Evolutionary conservation across 73 alveolate genomes (phyloP).

Genomic region (Tetrahymena elliotti): DNA sequence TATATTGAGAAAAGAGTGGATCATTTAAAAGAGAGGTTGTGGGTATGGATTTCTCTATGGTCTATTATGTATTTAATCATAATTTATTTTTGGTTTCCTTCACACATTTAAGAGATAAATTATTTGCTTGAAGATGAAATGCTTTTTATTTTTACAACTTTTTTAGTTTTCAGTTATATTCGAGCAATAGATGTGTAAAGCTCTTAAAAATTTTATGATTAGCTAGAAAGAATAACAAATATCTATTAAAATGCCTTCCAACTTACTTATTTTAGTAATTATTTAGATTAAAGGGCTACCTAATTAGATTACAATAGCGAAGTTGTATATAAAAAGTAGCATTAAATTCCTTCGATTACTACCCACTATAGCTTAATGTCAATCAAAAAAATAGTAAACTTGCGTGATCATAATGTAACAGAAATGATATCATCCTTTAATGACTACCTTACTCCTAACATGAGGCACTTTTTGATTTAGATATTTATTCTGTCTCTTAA

Average conservation of each 20-base stretch:
- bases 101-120: neutral
- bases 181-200: neutral
- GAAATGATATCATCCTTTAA: neutral
- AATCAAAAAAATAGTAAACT: too few relatives aligned
- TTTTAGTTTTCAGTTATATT: neutral
- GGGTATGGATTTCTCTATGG: neutral
- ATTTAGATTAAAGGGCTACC: neutral
- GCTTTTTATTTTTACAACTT: neutral
- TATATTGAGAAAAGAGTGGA: neutral
- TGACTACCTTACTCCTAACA: neutral
- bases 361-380: neutral
- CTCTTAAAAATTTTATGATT: neutral
- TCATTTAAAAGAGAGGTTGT: neutral
- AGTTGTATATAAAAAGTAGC: neutral
- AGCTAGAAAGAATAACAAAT: neutral
- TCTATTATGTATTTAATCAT: neutral
- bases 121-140: neutral
- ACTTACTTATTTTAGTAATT: neutral
- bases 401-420: neutral
- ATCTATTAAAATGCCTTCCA: too few relatives aligned
- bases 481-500: too few relatives aligned
- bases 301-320: neutral
- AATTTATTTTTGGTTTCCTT: neutral
- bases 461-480: neutral
- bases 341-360: neutral